Conservation (phyloP, 192 early-diverging fungal species). For the Neocallimastix lanati region DNA sequence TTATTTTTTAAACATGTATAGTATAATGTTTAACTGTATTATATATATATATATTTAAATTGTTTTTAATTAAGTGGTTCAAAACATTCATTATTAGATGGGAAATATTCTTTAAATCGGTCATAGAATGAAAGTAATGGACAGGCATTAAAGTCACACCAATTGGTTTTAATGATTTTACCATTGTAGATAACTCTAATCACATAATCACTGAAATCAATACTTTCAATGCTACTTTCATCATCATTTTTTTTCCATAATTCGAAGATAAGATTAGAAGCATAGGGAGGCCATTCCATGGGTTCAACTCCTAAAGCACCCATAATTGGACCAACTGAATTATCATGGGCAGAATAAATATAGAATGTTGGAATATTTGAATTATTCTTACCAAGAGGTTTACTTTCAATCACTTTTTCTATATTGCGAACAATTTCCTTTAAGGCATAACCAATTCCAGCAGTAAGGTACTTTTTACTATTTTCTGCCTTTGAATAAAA, state of each 20-base stretch:
- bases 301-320: constrained; percentile 11
- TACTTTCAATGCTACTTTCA: constrained; percentile 1
- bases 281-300: constrained; percentile 33
- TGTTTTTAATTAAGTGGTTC: no score
- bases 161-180: constrained; percentile 4
- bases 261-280: constrained; percentile 25
- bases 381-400: constrained; percentile 11
- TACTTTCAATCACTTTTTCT: constrained; percentile 5
- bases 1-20: no score
- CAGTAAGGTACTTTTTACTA: neutral
- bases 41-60: no score
- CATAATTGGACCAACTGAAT: constrained; percentile 20
- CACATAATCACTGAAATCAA: constrained; percentile 6
- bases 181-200: constrained; percentile 36
- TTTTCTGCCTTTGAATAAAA: neutral
- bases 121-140: neutral
- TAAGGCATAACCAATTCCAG: neutral
- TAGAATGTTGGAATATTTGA: constrained; percentile 11
- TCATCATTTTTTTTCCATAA: constrained; percentile 24
- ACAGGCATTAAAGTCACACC: neutral
- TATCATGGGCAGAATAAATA: constrained; percentile 29
- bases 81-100: neutral
- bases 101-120: neutral
- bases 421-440: neutral
- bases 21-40: no score